A percentile compares a stretch with the other conserved stretches of the same genome.
Conservation (phyloP, 2,329 filamentous ascomycete species). For the Aspergillus vadensis region DNA sequence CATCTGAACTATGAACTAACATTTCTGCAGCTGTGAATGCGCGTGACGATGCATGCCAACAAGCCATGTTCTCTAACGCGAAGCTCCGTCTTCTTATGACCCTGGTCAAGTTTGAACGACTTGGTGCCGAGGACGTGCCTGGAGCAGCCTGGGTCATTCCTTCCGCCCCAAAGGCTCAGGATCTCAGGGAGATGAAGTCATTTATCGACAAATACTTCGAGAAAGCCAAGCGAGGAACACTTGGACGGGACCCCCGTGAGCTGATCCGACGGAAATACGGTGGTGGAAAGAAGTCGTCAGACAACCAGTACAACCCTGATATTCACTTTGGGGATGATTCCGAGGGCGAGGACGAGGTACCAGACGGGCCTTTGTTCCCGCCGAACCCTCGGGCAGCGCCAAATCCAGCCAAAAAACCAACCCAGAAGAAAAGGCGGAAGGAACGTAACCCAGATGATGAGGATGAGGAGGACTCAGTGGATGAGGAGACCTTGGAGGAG, state of each 20-base stretch:
- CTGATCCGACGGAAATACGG: constrained; percentile 70
- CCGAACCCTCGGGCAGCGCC: constrained; percentile 50
- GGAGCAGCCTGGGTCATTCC: constrained; percentile 81
- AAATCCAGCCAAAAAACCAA: constrained; percentile 53
- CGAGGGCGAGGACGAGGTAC: constrained; percentile 61
- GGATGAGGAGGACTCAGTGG: constrained; percentile 58
- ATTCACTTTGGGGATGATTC: constrained; percentile 71
- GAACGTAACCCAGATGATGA: constrained; percentile 50
- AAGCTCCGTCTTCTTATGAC: constrained; percentile 83
- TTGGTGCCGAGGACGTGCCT: constrained; percentile 68
- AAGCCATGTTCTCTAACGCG: constrained; percentile 84
- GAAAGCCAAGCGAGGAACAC: constrained; percentile 74
- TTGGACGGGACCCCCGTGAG: constrained; percentile 72
- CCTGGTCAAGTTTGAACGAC: constrained; percentile 68
- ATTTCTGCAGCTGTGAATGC: constrained; percentile 58
- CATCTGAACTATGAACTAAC: neutral
- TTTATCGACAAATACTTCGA: constrained; percentile 77
- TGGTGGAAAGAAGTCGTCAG: constrained; percentile 34
- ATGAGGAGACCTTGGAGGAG: constrained; percentile 62
- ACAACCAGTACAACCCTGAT: constrained; percentile 39
- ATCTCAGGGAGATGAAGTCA: constrained; percentile 69
- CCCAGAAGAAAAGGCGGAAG: constrained; percentile 63
- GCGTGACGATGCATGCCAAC: constrained; percentile 66
- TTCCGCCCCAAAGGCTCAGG: constrained; percentile 61
- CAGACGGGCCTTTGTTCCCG: constrained; percentile 67